Base-by-base conservation (phyloP, 2,329 filamentous ascomycete species). In the Gyromitra esculenta region DNA sequence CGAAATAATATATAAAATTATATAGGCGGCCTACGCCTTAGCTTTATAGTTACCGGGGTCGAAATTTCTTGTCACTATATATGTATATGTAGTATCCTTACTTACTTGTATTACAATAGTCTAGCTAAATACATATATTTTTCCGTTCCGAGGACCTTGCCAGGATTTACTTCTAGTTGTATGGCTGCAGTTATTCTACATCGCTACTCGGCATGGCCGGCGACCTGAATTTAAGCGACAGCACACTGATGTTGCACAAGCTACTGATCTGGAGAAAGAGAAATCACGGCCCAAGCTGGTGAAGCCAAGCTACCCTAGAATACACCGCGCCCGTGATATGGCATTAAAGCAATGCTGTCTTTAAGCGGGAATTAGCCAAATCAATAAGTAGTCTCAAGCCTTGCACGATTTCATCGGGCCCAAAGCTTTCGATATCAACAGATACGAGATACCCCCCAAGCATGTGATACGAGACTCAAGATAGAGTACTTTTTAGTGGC, bases 171-270 rank as follows among this genome's bases (percentile, higher is more conserved):
- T 45, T 45, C 15, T 45, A 9, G 43, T 45, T 13, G 15, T 31
- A 35, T 11, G 8, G 52, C 21, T 15, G 11, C 35, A 6, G 31
- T 25, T 63, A 31, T 31, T 4, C 35, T 18, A 11, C 35, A 48
- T 64, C 8, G 60, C 60, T 21, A 35, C 60, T 50, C 60, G 60
- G 60, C 43, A 11, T 50, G 39, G 39, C 60, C 60, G 43, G 60
- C 11, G 18, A n/a, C 35, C n/a, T 15, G 15, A 13, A 43, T 66
- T 41, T 66, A 66, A 48, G 63, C 63, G 63, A 66, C 54, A 66
- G 18, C 15, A 9, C 48, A 48, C 31, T 39, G 45, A 39, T 8
- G 43, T 56, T 39, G 35, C 56, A 39, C 56, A 39, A 18, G 18
- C 21, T 15, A n/a, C 18, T 5, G 18, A 25, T 66, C 63, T 21